Percentiles rank a stretch among this genome's conserved stretches.
Conservation (phyloP, 2,329 filamentous ascomycete genomes). For the Plenodomus biglobosus region DNA sequence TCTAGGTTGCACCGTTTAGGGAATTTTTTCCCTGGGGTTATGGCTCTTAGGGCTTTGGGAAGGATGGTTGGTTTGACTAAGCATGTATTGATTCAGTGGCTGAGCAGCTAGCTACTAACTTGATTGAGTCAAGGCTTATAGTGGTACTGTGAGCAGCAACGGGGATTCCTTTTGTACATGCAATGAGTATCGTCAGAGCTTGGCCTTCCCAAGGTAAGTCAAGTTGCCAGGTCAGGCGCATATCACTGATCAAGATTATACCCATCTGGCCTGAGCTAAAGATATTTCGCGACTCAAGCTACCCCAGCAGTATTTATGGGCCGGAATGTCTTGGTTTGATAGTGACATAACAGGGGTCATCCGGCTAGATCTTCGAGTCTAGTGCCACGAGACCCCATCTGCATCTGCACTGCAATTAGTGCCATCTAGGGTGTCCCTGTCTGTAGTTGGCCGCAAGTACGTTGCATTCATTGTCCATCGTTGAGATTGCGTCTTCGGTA, state of each 20-base stretch:
- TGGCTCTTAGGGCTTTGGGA: not conserved
- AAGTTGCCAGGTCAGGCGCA: no score
- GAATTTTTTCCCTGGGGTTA: not conserved
- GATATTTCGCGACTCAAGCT: no score
- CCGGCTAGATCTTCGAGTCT: no score
- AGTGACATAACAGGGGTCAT: no score
- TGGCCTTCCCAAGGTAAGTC: no score
- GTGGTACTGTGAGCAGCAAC: not conserved
- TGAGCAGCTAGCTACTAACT: not conserved
- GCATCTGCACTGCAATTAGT: not conserved
- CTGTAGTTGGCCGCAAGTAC: not conserved
- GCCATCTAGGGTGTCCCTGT: not conserved
- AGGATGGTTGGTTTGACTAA: not conserved
- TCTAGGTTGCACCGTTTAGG: not conserved
- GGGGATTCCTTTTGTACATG: no score
- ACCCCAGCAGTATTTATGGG: no score
- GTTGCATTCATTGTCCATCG: not conserved
- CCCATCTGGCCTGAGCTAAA: no score
- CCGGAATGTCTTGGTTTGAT: no score
- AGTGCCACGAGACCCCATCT: no score
- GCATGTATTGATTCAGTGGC: not conserved
- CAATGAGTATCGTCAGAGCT: no score
- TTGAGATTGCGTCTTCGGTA: not conserved
- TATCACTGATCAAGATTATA: no score
- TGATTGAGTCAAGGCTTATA: not conserved